phyloP scores from a whole-genome alignment of 768 basidiomycete species.

The Podaxis carcinomalis region DNA sequence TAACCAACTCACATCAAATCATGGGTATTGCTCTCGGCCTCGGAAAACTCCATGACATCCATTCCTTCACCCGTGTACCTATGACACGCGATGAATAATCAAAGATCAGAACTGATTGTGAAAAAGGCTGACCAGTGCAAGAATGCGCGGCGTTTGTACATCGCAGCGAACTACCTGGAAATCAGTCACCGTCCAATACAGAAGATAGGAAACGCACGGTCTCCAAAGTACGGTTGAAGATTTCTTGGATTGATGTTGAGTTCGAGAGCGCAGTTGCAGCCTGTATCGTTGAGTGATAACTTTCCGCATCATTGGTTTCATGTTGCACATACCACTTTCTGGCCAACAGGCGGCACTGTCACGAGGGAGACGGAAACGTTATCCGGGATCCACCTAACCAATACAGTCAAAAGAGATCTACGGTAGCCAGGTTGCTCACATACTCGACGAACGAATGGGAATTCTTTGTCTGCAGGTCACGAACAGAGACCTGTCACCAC shows the following conservation, averaged over 20 bases:
- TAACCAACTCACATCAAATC: conserved; percentile 68
- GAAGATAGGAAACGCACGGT: conserved; percentile 35
- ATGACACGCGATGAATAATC: background rate
- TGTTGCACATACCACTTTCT: conserved; percentile 48
- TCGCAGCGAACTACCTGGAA: conserved; percentile 55
- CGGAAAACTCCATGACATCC: conserved; percentile 83
- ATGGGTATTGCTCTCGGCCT: conserved; percentile 78
- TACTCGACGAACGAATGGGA: conserved; percentile 79
- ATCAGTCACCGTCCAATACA: background rate
- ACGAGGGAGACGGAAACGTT: conserved; percentile 84
- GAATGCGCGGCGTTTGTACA: conserved; percentile 86
- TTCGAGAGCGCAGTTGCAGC: conserved; percentile 71
- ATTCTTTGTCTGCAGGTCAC: conserved; percentile 71
- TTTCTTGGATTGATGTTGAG: conserved; percentile 80
- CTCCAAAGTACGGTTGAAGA: conserved; percentile 71
- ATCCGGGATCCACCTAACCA: conserved; percentile 79
- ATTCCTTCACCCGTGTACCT: conserved; percentile 87
- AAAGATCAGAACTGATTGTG: background rate
- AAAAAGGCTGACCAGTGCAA: conserved; percentile 61
- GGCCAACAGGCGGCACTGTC: conserved; percentile 79
- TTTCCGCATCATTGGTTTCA: conserved; percentile 5
- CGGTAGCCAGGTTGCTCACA: conserved; percentile 18
- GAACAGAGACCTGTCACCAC: conserved; percentile 54
- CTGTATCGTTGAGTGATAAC: conserved; percentile 26
- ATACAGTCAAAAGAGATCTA: background rate